phyloP scores from a whole-genome alignment of 2,329 filamentous ascomycete species.

The Didymella arachidicola region DNA sequence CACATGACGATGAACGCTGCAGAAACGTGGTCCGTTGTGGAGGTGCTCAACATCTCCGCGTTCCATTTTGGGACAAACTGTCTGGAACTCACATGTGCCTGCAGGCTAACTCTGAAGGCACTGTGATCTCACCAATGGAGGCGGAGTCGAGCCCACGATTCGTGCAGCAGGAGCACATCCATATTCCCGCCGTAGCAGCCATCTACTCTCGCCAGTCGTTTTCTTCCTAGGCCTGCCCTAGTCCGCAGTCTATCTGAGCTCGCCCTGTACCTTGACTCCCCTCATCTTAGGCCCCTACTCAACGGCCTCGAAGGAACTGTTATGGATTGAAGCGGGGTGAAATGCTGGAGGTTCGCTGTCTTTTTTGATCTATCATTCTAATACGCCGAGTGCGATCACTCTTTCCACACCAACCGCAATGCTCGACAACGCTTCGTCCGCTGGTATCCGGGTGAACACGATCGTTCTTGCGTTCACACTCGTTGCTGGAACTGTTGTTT shows the following conservation, averaged over 20 bases:
- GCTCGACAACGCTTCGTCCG: conserved; percentile 34
- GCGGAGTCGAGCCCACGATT: conserved; percentile 5
- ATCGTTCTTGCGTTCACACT: conserved; percentile 45
- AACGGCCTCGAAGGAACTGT: conserved; percentile 4
- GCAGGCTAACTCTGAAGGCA: conserved; percentile 15
- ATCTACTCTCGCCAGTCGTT: conserved; percentile 3
- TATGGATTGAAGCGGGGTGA: conserved; percentile 22
- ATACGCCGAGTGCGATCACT: conserved; percentile 14
- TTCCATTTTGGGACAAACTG: conserved; percentile 23
- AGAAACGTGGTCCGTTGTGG: conserved; percentile 27
- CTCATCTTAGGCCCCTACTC: conserved; percentile 7
- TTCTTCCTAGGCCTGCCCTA: conserved; percentile 15
- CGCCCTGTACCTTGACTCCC: conserved; percentile 10
- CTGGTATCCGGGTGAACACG: conserved; percentile 42
- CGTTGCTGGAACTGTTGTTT: conserved; percentile 40
- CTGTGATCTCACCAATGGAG: conserved; percentile 23
- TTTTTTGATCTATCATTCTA: conserved; percentile 7
- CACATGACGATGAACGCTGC: conserved; percentile 30
- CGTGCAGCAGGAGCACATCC: conserved; percentile 15
- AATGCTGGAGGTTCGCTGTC: conserved; percentile 20
- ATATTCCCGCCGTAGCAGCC: conserved; percentile 11
- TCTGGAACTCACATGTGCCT: conserved; percentile 30
- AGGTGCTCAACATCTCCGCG: conserved; percentile 22
- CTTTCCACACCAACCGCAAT: conserved; percentile 12
- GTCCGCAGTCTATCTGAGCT: conserved; percentile 8